A percentile compares a stretch with the other conserved stretches of the same genome.
Evolutionary conservation across 805 yeast genomes (phyloP).

Genomic region (Candida ovalis): DNA sequence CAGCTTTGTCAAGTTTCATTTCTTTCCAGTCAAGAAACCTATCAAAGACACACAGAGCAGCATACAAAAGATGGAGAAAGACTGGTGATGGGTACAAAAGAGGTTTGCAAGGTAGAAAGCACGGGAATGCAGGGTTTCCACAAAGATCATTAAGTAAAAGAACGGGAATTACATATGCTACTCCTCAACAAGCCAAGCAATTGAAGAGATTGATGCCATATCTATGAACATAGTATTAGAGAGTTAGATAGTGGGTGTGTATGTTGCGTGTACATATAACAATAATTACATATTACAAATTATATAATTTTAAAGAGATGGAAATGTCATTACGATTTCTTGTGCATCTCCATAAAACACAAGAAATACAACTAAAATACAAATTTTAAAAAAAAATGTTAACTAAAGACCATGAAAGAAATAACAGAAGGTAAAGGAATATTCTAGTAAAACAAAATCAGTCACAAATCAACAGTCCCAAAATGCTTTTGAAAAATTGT

Average conservation of each 20-base stretch:
- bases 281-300: background rate
- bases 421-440: background rate
- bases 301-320: background rate
- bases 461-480: too few relatives aligned
- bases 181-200: constrained; percentile 53
- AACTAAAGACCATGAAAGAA: background rate
- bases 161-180: constrained; percentile 56
- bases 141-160: constrained; percentile 53
- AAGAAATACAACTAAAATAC: constrained; percentile 2
- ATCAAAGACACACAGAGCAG: constrained; percentile 81
- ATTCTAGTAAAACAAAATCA: background rate
- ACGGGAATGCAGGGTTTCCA: constrained; percentile 90
- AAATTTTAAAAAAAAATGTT: constrained; percentile 1
- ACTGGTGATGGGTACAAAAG: constrained; percentile 66
- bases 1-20: constrained; percentile 3
- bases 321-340: too few relatives aligned
- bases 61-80: constrained; percentile 82
- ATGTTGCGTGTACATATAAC: background rate
- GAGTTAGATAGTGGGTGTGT: background rate
- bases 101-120: constrained; percentile 82
- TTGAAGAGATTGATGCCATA: constrained; percentile 53
- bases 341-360: too few relatives aligned
- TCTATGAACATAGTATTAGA: constrained; percentile 14
- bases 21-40: constrained; percentile 24
- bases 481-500: too few relatives aligned